Evolutionary conservation across 805 yeast species (phyloP), one percentile per base, ranked within the genome.

Genomic region (Maudiozyma bulderi): DNA sequence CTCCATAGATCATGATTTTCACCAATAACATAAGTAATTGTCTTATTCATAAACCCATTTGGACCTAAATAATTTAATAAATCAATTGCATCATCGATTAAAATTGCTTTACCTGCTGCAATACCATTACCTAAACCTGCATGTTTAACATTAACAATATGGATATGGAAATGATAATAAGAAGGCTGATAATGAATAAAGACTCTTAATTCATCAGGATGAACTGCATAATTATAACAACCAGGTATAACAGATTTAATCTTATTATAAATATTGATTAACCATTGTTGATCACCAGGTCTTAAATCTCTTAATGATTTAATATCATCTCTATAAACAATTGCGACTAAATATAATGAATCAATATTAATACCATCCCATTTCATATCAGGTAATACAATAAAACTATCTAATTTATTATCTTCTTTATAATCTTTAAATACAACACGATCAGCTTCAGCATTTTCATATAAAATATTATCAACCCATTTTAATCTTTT

Each of bases 101-200:
- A 67, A 20, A 87, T 73, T 1, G 97, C 95, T 58, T 84, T 85
- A 2, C 98, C 98, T 2, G 75, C 77, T 6, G 78, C 66, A 58
- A 86, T 75, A 44, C 95, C 80, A 54, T 76, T 75, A 43, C 88
- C 81, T 48, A 83, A 58, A 1, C 93, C 86, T 1, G 78, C 79
- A 56, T 86, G 86, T 15, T 67, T 73, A 6, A 85, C 73, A 58
- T 86, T 84, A 15, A 88, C 95, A 14, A 87, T 82, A 64, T 93
- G 99, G 14, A 93, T 76, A 62, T 93, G 99, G 72, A 93, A 84
- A 60, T 93, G 98, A 61, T 93, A 93, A 65, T 91, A 93, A 0
- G 96, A 85, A 0, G 99, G 99, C 56, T 90, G 98, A 65, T 93
- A 86, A 70, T 93, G 99, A 45, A 93, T 75, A 61, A 86, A 93